Evolutionary conservation across 2,329 filamentous ascomycete genomes (phyloP).

Genomic region (Coccinonectria pachysandricola): DNA sequence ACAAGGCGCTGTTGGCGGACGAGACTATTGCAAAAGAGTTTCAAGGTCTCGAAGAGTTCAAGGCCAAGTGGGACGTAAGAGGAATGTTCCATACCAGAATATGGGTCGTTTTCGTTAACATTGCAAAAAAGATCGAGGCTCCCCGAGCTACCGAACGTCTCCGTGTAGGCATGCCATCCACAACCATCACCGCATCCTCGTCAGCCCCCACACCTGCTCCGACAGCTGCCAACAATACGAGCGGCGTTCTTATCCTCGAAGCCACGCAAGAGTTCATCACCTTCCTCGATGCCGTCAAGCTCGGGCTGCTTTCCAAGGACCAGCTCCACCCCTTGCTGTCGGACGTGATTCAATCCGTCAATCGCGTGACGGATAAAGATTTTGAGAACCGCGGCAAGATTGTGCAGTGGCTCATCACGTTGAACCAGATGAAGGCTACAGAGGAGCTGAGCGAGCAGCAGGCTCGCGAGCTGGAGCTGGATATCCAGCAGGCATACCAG

Average conservation of each 20-base stretch:
- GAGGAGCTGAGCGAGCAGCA: constrained; percentile 84
- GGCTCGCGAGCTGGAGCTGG: constrained; percentile 78
- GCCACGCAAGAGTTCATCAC: constrained; percentile 99
- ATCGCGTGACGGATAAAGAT: constrained; percentile 89
- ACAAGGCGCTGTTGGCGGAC: constrained; percentile 86
- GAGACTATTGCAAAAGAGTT: constrained; percentile 87
- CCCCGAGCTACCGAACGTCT: constrained; percentile 88
- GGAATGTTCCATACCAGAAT: too few relatives aligned
- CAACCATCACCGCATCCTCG: constrained; percentile 51
- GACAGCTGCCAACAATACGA: constrained; percentile 36
- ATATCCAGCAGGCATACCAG: constrained; percentile 89
- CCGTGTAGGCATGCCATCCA: constrained; percentile 85
- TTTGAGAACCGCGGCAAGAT: constrained; percentile 96
- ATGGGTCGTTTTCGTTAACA: too few relatives aligned
- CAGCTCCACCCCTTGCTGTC: constrained; percentile 90
- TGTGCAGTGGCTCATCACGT: constrained; percentile 91
- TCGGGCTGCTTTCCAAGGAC: constrained; percentile 89
- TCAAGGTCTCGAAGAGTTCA: constrained; percentile 81
- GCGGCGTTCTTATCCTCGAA: constrained; percentile 64
- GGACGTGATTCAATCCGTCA: constrained; percentile 93
- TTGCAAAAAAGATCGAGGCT: constrained; percentile 85
- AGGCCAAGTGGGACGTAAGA: constrained; percentile 80
- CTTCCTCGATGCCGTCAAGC: constrained; percentile 85
- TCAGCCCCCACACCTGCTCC: constrained; percentile 34
- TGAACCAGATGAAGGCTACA: constrained; percentile 96